phyloP scores from a whole-genome alignment of 2,329 filamentous ascomycete species.

The Clarireedia paspali region DNA sequence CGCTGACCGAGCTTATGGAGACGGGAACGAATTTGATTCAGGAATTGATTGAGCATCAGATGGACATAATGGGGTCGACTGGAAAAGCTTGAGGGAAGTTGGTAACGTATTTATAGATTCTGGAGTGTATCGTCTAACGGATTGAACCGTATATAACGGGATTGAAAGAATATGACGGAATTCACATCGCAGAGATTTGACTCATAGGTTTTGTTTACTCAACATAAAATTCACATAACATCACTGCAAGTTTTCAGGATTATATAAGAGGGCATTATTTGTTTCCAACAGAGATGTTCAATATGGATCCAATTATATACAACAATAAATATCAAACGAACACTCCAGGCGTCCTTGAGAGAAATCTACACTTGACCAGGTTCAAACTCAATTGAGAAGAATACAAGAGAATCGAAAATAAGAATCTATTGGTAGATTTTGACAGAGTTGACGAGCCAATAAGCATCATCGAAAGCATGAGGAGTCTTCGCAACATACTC shows the following conservation, averaged over 20 bases:
- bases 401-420: background rate
- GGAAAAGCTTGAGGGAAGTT: conserved; percentile 17
- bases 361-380: too few species aligned
- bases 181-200: too few species aligned
- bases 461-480: conserved; percentile 60
- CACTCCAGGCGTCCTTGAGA: too few species aligned
- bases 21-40: conserved; percentile 23
- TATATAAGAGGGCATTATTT: too few species aligned
- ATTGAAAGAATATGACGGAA: too few species aligned
- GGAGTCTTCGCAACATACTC: conserved; percentile 68
- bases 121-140: too few species aligned
- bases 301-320: background rate
- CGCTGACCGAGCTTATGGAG: conserved; percentile 24
- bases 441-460: conserved; percentile 69
- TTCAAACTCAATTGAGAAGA: background rate
- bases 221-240: background rate
- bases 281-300: background rate
- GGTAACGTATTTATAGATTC: too few species aligned
- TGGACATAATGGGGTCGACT: conserved; percentile 23
- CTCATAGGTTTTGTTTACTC: too few species aligned
- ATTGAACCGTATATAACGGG: too few species aligned
- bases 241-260: background rate
- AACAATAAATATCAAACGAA: background rate
- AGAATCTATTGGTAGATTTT: conserved; percentile 47
- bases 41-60: conserved; percentile 20